A percentile compares a stretch with the other conserved stretches of the same genome.
Conservation (phyloP, 306 rosid genomes). For the Sphenostylis stenocarpa region DNA sequence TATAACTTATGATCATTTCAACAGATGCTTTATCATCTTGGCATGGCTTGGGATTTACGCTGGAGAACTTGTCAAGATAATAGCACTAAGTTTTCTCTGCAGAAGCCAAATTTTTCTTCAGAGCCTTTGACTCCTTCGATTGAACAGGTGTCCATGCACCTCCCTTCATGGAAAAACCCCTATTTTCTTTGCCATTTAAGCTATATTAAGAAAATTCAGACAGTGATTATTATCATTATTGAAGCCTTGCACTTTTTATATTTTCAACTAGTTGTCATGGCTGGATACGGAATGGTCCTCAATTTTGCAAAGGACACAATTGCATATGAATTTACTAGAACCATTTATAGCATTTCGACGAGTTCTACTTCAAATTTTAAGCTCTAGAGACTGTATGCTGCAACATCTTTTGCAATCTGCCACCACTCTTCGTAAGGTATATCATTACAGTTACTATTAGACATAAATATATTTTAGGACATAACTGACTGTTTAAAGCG, state of each 20-base stretch:
- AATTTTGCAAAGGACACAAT: slow-evolving; percentile 70
- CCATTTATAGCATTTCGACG: slow-evolving; percentile 91
- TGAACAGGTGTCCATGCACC: slow-evolving; percentile 60
- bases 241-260: slow-evolving; percentile 25
- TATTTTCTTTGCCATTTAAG: not conserved
- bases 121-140: slow-evolving; percentile 69
- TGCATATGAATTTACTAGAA: slow-evolving; percentile 86
- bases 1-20: slow-evolving; percentile 14
- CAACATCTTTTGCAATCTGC: slow-evolving; percentile 88
- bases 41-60: slow-evolving; percentile 87
- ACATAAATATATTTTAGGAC: not conserved
- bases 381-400: slow-evolving; percentile 61
- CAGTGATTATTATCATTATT: slow-evolving; percentile 4
- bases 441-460: not conserved
- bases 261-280: slow-evolving; percentile 62
- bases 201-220: not conserved
- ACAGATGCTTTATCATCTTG: slow-evolving; percentile 88
- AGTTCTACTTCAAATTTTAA: slow-evolving; percentile 77
- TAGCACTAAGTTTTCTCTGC: slow-evolving; percentile 27
- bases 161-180: not conserved
- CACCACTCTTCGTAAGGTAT: slow-evolving; percentile 86
- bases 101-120: slow-evolving; percentile 48
- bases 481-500: not conserved
- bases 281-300: slow-evolving; percentile 73
- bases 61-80: slow-evolving; percentile 56